These are phyloP conservation scores for Cerrena zonata DNA, from an alignment of 1,284 basidiomycete genomes.

Conservation along the genomic window DNA sequence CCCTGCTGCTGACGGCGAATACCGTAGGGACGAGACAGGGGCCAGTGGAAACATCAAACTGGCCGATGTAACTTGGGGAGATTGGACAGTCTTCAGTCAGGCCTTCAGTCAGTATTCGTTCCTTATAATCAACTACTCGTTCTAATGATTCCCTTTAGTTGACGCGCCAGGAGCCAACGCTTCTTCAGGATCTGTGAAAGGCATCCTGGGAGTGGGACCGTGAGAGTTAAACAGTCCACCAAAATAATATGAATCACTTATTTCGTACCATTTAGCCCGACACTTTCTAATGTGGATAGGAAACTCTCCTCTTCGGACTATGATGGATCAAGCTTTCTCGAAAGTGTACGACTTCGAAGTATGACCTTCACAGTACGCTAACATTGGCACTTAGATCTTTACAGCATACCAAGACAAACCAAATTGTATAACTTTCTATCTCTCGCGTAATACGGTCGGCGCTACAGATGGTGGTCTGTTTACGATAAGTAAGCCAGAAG, in stretches of 20 bases:
- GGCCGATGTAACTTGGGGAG: slow-evolving; percentile 16
- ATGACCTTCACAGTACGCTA: not conserved
- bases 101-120: slow-evolving; percentile 21
- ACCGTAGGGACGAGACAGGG: not conserved
- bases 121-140: not conserved
- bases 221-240: too few relatives aligned
- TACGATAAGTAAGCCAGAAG: slow-evolving; percentile 21
- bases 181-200: not conserved
- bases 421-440: slow-evolving; percentile 18
- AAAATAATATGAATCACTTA: not conserved
- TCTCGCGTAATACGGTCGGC: slow-evolving; percentile 17
- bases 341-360: slow-evolving; percentile 15
- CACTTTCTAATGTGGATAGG: slow-evolving; percentile 5
- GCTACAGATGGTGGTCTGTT: slow-evolving; percentile 20
- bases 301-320: slow-evolving; percentile 5
- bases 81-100: slow-evolving; percentile 17
- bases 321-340: slow-evolving; percentile 14
- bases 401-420: slow-evolving; percentile 13
- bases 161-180: slow-evolving; percentile 16
- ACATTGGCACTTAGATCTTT: slow-evolving; percentile 15
- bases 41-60: slow-evolving; percentile 5
- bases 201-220: slow-evolving; percentile 7
- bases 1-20: too few relatives aligned
- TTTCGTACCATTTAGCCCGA: not conserved
- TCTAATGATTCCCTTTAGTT: slow-evolving; percentile 7